These are phyloP conservation scores for Kalmusia sp. DNA, from an alignment of 2,329 filamentous ascomycete species.

Conservation along the genomic window DNA sequence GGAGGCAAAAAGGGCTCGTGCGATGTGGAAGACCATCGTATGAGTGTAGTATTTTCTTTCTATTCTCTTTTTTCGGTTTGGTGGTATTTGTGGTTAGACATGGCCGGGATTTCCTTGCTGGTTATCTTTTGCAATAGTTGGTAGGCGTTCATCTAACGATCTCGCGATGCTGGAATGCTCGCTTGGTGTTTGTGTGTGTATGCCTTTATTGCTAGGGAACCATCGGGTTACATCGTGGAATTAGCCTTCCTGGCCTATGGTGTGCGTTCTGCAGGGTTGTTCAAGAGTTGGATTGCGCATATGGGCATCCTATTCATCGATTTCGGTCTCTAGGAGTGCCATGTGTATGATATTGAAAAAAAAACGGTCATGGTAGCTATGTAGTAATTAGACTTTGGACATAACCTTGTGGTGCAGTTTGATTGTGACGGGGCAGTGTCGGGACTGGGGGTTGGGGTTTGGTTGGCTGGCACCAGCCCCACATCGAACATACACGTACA, in stretches of 20 bases:
- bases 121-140: not conserved
- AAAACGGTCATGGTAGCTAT: constrained; percentile 3
- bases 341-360: constrained; percentile 5
- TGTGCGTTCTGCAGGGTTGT: not conserved
- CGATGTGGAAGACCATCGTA: constrained; percentile 16
- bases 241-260: not conserved
- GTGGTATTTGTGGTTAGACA: constrained; percentile 4
- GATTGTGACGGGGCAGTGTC: too few species aligned
- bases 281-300: constrained; percentile 2
- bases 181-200: not conserved
- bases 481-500: too few species aligned
- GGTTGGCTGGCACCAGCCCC: not conserved
- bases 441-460: too few species aligned
- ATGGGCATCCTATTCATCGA: constrained; percentile 1
- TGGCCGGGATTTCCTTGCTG: not conserved
- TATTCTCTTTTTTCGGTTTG: constrained; percentile 1
- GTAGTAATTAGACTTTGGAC: constrained; percentile 2
- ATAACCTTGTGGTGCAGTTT: not conserved
- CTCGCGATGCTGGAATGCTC: constrained; percentile 27
- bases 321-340: not conserved
- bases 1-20: not conserved
- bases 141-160: not conserved
- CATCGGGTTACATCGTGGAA: not conserved
- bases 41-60: constrained; percentile 6
- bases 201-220: not conserved